Conservation (phyloP, 176 grass and related monocot genomes). For the Stipa capillata region DNA sequence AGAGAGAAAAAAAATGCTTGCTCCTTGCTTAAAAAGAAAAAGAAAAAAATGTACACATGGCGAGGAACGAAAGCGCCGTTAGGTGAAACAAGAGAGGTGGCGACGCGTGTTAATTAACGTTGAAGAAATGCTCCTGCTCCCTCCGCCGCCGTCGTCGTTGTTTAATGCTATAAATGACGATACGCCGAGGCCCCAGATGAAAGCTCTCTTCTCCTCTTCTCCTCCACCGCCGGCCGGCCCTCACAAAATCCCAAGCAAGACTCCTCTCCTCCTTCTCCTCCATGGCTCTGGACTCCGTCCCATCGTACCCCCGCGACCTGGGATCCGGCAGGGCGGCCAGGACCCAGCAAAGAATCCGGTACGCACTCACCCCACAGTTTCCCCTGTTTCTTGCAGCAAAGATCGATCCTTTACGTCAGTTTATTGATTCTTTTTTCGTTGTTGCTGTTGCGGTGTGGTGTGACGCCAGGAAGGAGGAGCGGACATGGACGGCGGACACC, state of each 20-base stretch:
- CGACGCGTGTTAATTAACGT: slow-evolving; percentile 37
- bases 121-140: slow-evolving; percentile 25
- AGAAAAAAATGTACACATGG: background rate
- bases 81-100: background rate
- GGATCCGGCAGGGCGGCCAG: slow-evolving; percentile 14
- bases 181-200: background rate
- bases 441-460: background rate
- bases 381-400: background rate
- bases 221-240: background rate
- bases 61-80: background rate
- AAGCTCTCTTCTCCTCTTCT: background rate
- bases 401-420: background rate
- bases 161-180: slow-evolving; percentile 47
- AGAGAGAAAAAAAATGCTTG: too few relatives aligned
- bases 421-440: background rate
- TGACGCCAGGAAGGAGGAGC: slow-evolving; percentile 34
- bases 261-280: background rate
- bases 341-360: slow-evolving; percentile 36
- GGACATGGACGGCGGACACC: slow-evolving; percentile 40
- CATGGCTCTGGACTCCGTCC: slow-evolving; percentile 42
- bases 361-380: background rate
- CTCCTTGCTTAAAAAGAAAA: too few relatives aligned
- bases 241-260: background rate
- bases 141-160: slow-evolving; percentile 16
- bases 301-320: slow-evolving; percentile 3